A percentile compares a stretch with the other conserved stretches of the same genome.
Evolutionary conservation across 768 basidiomycete species (phyloP).

Genomic region (Boletus pseudopeckii): DNA sequence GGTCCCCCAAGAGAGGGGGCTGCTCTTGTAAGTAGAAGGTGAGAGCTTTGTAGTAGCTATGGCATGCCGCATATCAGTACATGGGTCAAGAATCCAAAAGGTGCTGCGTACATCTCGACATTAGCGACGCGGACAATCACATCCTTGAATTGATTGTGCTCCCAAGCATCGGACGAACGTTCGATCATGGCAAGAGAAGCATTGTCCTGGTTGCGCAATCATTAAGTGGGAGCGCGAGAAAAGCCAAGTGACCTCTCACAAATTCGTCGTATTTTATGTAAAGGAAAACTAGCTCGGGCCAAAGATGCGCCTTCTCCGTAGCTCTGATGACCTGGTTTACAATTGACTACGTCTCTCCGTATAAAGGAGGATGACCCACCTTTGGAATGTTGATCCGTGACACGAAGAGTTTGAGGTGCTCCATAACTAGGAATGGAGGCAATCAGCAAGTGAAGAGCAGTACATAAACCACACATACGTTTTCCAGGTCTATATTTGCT

Average conservation of each 20-base stretch:
- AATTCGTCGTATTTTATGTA: slow-evolving; percentile 99
- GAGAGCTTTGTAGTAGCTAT: slow-evolving; percentile 90
- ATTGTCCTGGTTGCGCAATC: slow-evolving; percentile 64
- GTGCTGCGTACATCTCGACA: slow-evolving; percentile 77
- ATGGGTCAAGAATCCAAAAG: not conserved
- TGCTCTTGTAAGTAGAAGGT: slow-evolving; percentile 94
- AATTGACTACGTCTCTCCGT: not conserved
- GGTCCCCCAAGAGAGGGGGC: slow-evolving; percentile 88
- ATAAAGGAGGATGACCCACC: slow-evolving; percentile 31
- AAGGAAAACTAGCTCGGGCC: slow-evolving; percentile 97
- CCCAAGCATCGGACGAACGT: slow-evolving; percentile 97
- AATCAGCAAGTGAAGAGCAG: not conserved
- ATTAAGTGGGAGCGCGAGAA: not conserved
- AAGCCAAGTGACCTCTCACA: slow-evolving; percentile 38
- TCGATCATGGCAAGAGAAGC: slow-evolving; percentile 99
- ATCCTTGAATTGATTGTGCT: slow-evolving; percentile 99
- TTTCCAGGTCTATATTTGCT: slow-evolving; percentile 96
- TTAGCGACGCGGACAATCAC: slow-evolving; percentile 95
- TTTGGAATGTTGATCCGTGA: slow-evolving; percentile 98
- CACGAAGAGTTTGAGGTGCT: slow-evolving; percentile 95
- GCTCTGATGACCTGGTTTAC: slow-evolving; percentile 78
- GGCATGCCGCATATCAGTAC: slow-evolving; percentile 5
- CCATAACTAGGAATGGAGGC: slow-evolving; percentile 69
- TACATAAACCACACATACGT: slow-evolving; percentile 47
- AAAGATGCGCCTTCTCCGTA: slow-evolving; percentile 93